Evolutionary conservation across 1,284 basidiomycete species (phyloP).

Genomic region (Omphalotus olearius): DNA sequence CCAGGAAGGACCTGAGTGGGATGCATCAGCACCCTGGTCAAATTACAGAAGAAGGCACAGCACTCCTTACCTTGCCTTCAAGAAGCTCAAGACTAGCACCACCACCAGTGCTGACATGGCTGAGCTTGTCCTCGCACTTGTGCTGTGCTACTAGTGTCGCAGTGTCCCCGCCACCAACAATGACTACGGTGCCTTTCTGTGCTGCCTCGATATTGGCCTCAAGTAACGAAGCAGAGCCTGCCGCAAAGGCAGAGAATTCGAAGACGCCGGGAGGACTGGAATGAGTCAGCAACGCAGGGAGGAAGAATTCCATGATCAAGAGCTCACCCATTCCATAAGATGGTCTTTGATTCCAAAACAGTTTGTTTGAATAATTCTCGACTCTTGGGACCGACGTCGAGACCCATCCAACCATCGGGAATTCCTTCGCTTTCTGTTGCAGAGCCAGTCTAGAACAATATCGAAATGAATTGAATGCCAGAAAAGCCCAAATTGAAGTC

Average conservation of each 20-base stretch:
- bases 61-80: conserved; percentile 82
- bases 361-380: conserved; percentile 77
- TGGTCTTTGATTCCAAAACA: conserved; percentile 90
- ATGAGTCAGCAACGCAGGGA: conserved; percentile 3
- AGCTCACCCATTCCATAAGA: conserved; percentile 93
- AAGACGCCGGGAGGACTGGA: conserved; percentile 91
- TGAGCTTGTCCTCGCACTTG: conserved; percentile 82
- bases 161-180: conserved; percentile 92
- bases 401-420: conserved; percentile 92
- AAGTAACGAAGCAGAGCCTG: conserved; percentile 83
- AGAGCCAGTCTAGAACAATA: conserved; percentile 50
- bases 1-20: conserved; percentile 68
- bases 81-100: conserved; percentile 94
- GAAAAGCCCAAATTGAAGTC: not conserved
- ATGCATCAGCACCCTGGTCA: not conserved
- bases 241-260: conserved; percentile 91
- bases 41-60: not conserved
- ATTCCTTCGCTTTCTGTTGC: conserved; percentile 87
- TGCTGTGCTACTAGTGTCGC: conserved; percentile 88
- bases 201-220: conserved; percentile 89
- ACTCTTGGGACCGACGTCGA: conserved; percentile 85
- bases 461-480: not conserved
- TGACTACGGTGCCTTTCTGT: conserved; percentile 84
- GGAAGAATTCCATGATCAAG: conserved; percentile 1
- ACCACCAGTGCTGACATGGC: conserved; percentile 96